Evolutionary conservation across 2,329 filamentous ascomycete genomes (phyloP).

Genomic region (Fonsecaea monophora): DNA sequence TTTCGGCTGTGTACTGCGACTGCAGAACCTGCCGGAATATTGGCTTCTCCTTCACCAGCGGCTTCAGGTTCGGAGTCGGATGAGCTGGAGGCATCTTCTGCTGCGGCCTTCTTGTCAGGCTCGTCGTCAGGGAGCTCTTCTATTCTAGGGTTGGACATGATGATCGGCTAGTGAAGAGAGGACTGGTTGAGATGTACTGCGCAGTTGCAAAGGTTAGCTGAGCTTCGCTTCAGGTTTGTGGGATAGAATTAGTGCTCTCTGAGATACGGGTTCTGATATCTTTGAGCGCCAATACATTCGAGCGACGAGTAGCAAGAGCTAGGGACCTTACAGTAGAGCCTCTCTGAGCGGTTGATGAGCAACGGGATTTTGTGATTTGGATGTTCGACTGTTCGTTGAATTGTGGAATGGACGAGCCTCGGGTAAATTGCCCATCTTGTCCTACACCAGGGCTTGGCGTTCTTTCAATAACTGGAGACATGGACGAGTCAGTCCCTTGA

Average conservation of each 20-base stretch:
- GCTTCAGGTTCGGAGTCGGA: conserved; percentile 57
- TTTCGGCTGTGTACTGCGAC: conserved; percentile 97
- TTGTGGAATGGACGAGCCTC: conserved; percentile 12
- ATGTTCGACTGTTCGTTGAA: conserved; percentile 3
- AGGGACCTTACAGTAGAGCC: conserved; percentile 4
- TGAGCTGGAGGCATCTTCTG: conserved; percentile 68
- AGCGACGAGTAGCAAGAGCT: neutral
- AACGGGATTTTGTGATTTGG: conserved; percentile 10
- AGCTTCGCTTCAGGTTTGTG: neutral
- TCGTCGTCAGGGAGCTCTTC: conserved; percentile 93
- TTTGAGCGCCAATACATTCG: neutral
- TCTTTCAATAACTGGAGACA: neutral
- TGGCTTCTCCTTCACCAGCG: conserved; percentile 57
- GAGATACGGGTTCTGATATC: neutral
- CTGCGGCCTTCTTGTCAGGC: conserved; percentile 81
- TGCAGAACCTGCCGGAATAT: conserved; percentile 81
- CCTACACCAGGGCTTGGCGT: neutral
- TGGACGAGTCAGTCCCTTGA: neutral
- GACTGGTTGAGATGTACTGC: conserved; percentile 5
- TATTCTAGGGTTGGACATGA: conserved; percentile 96
- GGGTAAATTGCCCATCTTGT: conserved; percentile 1
- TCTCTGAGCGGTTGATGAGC: conserved; percentile 3
- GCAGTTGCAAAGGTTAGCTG: conserved; percentile 7
- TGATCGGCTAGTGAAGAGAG: conserved; percentile 39
- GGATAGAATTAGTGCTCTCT: conserved; percentile 4